Evolutionary conservation across 352 stramenopile genomes (phyloP), one percentile per base, ranked within the genome.

Genomic region (Globisporangium sylvaticum): DNA sequence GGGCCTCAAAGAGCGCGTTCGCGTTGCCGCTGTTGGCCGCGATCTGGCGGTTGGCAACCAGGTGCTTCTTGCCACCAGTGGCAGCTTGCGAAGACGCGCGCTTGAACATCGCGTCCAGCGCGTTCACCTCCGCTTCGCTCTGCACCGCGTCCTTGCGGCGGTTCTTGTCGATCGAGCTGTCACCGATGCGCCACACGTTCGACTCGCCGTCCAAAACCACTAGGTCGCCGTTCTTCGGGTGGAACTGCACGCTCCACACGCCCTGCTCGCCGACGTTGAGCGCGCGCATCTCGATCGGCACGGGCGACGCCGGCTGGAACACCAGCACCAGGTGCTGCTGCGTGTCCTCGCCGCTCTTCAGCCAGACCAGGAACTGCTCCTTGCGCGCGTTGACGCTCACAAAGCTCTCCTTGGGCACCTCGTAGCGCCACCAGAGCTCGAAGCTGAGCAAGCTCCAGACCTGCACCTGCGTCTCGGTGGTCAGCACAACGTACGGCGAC

Each of bases 361-460:
- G 64, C 62, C 63, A 80, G 1, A 92, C 77, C 25, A 89, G 15
- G 53, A 92, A 87, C 7, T 81, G 81, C 22, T 87, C 80, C 20
- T 72, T 63, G 46, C 73, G 65, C 6, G 74, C 56, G 39, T 79
- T 70, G 27, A 78, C 65, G 8, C 71, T 70, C 42, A 92, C 65
- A 18, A 74, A 72, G 29, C 67, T 65, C 20, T 74, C 66, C 12
- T 66, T 46, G 0, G 80, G 80, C 29, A 92, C 78, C 0, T 78
- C 75, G 63, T 92, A 92, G 14, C 84, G 78, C 87, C 87, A 95
- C 77, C 73, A 84, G 34, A 95, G 72, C 32, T 81, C 75, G 42
- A 86, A 71, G 15, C 75, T 80, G 24, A 95, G 64, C 62, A 95
- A 57, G 54, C 83, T 88, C 87, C 87, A 95, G 1, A 93, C 80